Conservation (phyloP, 2,329 filamentous ascomycete species). For the Madurella fahalii region DNA sequence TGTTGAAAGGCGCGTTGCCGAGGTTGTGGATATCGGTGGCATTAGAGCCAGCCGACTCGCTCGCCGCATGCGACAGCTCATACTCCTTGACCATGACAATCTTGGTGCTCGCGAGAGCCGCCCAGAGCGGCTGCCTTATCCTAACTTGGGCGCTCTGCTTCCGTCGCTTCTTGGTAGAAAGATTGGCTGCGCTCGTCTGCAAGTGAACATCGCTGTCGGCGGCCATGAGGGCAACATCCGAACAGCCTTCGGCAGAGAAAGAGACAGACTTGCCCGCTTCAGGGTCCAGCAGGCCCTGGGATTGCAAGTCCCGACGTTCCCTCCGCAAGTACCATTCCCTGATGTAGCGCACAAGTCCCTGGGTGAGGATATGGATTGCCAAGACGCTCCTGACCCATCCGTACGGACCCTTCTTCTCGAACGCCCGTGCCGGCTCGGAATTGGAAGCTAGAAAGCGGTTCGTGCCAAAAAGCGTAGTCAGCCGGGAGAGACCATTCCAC, state of each 20-base stretch:
- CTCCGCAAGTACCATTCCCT: conserved; percentile 63
- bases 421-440: conserved; percentile 42
- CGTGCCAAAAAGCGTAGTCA: conserved; percentile 29
- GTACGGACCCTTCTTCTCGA: conserved; percentile 57
- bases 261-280: conserved; percentile 53
- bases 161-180: conserved; percentile 73
- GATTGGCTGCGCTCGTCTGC: conserved; percentile 49
- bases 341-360: conserved; percentile 67
- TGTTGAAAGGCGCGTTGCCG: conserved; percentile 69
- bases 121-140: conserved; percentile 89
- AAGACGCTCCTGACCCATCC: conserved; percentile 65
- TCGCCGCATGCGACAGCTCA: conserved; percentile 72
- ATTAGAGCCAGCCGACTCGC: conserved; percentile 69
- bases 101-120: conserved; percentile 90
- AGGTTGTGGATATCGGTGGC: conserved; percentile 74
- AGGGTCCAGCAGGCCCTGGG: conserved; percentile 52
- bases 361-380: conserved; percentile 70
- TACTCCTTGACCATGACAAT: conserved; percentile 93
- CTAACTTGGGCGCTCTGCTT: conserved; percentile 89
- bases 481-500: conserved; percentile 46
- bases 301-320: conserved; percentile 51
- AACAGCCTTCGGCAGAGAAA: conserved; percentile 34
- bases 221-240: conserved; percentile 48
- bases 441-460: conserved; percentile 37
- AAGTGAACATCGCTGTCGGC: conserved; percentile 50